Evolutionary conservation across 345 rosid species (phyloP), one percentile per base, ranked within the genome.

Genomic region (Acer negundo): DNA sequence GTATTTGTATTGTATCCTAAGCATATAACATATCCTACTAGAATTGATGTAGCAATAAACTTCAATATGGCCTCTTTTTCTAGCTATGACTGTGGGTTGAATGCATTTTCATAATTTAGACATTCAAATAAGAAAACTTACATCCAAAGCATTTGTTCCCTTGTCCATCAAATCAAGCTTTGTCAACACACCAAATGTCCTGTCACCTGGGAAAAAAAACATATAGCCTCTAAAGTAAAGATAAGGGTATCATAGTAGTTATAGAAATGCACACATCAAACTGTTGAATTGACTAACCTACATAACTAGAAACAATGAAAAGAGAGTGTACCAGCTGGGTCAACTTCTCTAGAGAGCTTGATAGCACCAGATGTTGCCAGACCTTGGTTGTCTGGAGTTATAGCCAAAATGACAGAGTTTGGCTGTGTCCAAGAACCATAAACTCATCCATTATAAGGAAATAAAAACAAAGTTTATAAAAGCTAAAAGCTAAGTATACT

Each of bases 111-210:
- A 44, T 28, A 22, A 70, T 56, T 73, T 59, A 76, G 19, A 42
- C 22, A 72, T 47, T 62, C 51, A 53, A 15, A 62, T 28, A 16
- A 23, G 72, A 79, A 66, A 81, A 26, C 90, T 81, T 84, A 92
- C 94, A 67, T 88, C 92, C 73, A 87, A 26, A 26, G 90, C 92
- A 81, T 87, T 90, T 76, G 97, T 92, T 72, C 97, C 94, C 84
- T 85, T 88, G 79, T 92, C 97, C 94, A 90, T 92, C 80, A 92
- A 76, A 76, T 92, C 92, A 71, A 88, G 90, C 88, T 92, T 92
- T 61, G 97, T 92, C 77, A 92, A 77, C 74, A 87, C 97, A 9
- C 94, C 92, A 64, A 90, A 92, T 31, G 94, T 90, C 82, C 94
- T 87, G 72, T 86, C 91, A 83, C 97, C 94, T 91, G 74, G 53